Base-by-base conservation (phyloP, 208 protist species). In the Histomonas meleagridis region DNA sequence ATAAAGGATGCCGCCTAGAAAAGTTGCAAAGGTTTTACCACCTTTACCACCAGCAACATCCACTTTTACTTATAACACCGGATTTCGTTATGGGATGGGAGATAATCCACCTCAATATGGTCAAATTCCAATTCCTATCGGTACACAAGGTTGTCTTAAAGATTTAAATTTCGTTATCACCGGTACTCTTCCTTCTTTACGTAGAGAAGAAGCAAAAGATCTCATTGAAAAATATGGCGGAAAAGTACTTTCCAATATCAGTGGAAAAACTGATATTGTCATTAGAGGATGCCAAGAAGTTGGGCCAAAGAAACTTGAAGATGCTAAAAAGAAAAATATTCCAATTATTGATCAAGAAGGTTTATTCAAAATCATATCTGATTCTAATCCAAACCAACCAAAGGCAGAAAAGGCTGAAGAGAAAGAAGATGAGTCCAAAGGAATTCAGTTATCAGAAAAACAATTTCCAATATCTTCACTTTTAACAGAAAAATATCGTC, bases 121-220 rank as follows among this genome's bases (percentile, higher is more conserved):
- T 32, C n/a, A 86, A 86, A n/a, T 86, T 38, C 76, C 76, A 86
- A 86, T 55, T 86, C 76, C 76, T 32, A 9, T 55, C 55, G 76
- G 76, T 3, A 40, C 43, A 4, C 46, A 40, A 86, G 46, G 46
- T 12, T 86, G 76, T 55, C 26, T 86, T 1, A n/a, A 86, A 43
- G 76, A 46, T 18, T n/a, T 86, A 18, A 86, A 40, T 18, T 57
- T 86, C 16, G 38, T 28, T 28, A 28, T 48, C 2, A 86, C 76
- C 7, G 76, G 76, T 38, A 86, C 76, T 38, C 18, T 86, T 12
- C 76, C 76, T 32, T 86, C 76, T 55, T 32, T 86, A 21, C 51
- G 46, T 7, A 32, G 76, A 32, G 76, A 86, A 55, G 21, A 51
- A 26, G 1, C 26, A 2, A 86, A 86, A 86, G 76, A 86, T 16